Evolutionary conservation across 2,329 filamentous ascomycete genomes (phyloP).

Genomic region (Colletotrichum endophyticum): DNA sequence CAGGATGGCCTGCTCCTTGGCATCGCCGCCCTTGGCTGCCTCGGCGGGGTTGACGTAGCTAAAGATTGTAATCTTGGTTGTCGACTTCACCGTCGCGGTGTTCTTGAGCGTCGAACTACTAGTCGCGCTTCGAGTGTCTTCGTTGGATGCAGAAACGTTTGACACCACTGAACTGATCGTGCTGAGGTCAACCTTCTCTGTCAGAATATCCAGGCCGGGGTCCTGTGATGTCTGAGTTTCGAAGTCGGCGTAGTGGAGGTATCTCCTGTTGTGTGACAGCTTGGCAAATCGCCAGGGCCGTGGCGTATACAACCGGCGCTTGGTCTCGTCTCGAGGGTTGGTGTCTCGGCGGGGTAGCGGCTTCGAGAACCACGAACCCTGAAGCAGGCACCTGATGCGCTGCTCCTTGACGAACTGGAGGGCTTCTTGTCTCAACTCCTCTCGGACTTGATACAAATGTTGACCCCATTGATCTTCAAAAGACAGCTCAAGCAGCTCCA

Average conservation of each 20-base stretch:
- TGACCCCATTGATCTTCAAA: conserved; percentile 96
- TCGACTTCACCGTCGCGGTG: conserved; percentile 46
- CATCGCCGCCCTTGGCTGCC: conserved; percentile 32
- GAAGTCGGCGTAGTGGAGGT: conserved; percentile 90
- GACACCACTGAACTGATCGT: conserved; percentile 92
- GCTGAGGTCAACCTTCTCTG: conserved; percentile 84
- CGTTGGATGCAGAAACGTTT: conserved; percentile 77
- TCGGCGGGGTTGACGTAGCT: conserved; percentile 62
- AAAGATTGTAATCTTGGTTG: conserved; percentile 91
- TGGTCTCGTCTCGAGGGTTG: conserved; percentile 34
- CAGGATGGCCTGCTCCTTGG: conserved; percentile 75
- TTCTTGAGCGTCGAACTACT: conserved; percentile 48
- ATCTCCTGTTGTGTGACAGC: conserved; percentile 89
- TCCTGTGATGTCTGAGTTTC: conserved; percentile 65
- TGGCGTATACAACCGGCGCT: conserved; percentile 47
- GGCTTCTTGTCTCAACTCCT: conserved; percentile 89
- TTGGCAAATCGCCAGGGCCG: conserved; percentile 82
- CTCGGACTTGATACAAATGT: conserved; percentile 87
- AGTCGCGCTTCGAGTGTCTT: conserved; percentile 50
- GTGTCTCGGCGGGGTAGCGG: conserved; percentile 44
- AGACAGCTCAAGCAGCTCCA: conserved; percentile 87
- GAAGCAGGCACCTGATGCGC: conserved; percentile 84
- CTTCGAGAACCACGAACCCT: conserved; percentile 85
- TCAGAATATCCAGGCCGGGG: conserved; percentile 74
- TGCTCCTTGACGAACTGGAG: conserved; percentile 98